Conservation (phyloP, 176 grass and related monocot species). For the Musa troglodytarum region DNA sequence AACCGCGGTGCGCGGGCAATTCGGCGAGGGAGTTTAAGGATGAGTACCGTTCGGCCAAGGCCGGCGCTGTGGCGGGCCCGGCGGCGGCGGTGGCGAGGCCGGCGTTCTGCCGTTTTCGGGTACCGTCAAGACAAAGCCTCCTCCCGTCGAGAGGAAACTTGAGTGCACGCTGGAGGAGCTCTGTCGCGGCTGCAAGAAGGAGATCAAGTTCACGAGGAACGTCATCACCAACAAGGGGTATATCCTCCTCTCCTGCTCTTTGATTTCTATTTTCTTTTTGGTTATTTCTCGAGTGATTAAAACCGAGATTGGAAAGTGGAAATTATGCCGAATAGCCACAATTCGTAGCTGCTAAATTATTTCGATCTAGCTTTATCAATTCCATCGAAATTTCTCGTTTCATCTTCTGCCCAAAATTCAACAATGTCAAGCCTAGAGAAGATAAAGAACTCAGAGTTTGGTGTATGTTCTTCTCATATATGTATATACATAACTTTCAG, state of each 20-base stretch:
- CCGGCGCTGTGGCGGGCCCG: constrained; percentile 27
- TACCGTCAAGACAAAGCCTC: constrained; percentile 72
- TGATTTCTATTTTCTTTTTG: neutral
- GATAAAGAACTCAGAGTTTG: too few relatives aligned
- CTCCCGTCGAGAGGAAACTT: constrained; percentile 61
- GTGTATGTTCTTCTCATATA: too few relatives aligned
- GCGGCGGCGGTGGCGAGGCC: constrained; percentile 23
- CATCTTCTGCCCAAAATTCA: too few relatives aligned
- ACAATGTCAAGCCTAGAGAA: too few relatives aligned
- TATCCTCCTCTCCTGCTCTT: neutral
- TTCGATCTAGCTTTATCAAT: too few relatives aligned
- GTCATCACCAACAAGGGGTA: constrained; percentile 82
- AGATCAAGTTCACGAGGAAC: constrained; percentile 62
- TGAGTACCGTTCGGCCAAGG: constrained; percentile 33
- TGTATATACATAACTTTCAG: too few relatives aligned
- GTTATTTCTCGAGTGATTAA: neutral
- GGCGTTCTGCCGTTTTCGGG: constrained; percentile 63
- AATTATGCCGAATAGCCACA: too few relatives aligned
- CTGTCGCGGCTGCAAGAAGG: constrained; percentile 75
- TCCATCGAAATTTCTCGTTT: too few relatives aligned
- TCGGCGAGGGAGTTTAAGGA: constrained; percentile 49
- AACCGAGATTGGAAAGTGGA: neutral
- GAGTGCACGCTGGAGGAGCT: constrained; percentile 97
- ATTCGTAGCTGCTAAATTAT: too few relatives aligned
- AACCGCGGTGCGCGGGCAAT: constrained; percentile 23